Conservation (phyloP, 257 asterid genomes). For the Solanum arcanum region DNA sequence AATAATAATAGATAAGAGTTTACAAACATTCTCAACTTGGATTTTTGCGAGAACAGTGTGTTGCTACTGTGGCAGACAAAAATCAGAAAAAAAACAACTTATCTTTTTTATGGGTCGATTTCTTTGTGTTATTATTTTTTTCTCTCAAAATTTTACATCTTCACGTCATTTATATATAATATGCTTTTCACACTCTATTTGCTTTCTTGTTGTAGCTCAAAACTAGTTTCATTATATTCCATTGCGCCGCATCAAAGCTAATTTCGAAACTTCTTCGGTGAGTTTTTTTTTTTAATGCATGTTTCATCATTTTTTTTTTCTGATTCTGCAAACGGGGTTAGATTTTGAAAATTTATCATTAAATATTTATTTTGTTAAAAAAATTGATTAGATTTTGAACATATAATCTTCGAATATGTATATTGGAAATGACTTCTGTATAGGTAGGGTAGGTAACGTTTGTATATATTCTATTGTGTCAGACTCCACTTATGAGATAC, state of each 20-base stretch:
- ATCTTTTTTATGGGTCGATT: conserved; percentile 25
- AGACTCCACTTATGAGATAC: too few species aligned
- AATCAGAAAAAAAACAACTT: conserved; percentile 27
- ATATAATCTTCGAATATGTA: neutral
- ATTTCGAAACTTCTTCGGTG: neutral
- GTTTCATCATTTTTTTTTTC: neutral
- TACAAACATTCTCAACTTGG: conserved; percentile 52
- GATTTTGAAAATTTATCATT: neutral
- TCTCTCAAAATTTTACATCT: conserved; percentile 4
- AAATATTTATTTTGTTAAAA: neutral
- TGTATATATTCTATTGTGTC: neutral
- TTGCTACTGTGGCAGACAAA: conserved; percentile 65
- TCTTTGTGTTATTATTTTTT: conserved; percentile 11
- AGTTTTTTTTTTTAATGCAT: neutral
- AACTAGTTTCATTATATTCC: too few species aligned
- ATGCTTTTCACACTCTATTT: conserved; percentile 12
- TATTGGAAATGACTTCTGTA: neutral
- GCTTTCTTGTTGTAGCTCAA: neutral
- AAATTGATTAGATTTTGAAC: too few species aligned
- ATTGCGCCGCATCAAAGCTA: neutral
- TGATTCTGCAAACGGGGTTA: neutral
- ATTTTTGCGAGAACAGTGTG: conserved; percentile 61
- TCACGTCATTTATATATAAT: neutral
- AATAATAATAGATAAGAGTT: conserved; percentile 22
- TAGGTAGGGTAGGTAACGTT: neutral